Conservation (phyloP, 495 filamentous ascomycete species). For the Glutinoglossum americanum region DNA sequence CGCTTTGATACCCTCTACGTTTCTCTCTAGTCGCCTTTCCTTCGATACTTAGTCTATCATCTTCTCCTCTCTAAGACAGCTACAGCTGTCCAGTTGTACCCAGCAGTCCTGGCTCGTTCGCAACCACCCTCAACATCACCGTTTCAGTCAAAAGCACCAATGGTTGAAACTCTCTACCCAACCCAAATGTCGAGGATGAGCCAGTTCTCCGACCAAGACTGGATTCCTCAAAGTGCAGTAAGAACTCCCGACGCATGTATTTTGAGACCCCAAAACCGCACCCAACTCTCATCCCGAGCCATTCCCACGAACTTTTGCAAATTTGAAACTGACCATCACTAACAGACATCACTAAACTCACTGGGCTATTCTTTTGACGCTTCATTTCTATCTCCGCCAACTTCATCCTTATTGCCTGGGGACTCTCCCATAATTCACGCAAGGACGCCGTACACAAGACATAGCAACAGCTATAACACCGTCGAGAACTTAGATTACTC, state of each 20-base stretch:
- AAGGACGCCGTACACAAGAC: background rate
- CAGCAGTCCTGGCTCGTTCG: background rate
- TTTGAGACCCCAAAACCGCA: background rate
- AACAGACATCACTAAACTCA: background rate
- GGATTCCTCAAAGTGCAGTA: background rate
- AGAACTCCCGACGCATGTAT: background rate
- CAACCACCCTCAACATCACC: background rate
- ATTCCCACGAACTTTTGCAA: background rate
- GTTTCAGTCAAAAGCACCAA: background rate
- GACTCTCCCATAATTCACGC: background rate
- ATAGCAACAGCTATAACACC: background rate
- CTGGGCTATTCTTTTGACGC: background rate
- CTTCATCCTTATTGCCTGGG: background rate
- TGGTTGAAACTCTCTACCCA: background rate
- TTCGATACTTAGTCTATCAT: background rate
- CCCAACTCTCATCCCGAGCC: background rate
- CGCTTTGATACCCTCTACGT: background rate
- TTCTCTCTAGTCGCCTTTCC: background rate
- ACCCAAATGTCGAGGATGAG: background rate
- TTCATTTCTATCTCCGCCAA: background rate
- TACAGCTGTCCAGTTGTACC: background rate
- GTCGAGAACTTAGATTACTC: background rate
- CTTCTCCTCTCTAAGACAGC: background rate
- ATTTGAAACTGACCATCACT: background rate
- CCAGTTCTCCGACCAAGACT: slow-evolving; percentile 1